Evolutionary conservation across 768 basidiomycete genomes (phyloP), one percentile per base, ranked within the genome.

Genomic region (Collybia sp.): DNA sequence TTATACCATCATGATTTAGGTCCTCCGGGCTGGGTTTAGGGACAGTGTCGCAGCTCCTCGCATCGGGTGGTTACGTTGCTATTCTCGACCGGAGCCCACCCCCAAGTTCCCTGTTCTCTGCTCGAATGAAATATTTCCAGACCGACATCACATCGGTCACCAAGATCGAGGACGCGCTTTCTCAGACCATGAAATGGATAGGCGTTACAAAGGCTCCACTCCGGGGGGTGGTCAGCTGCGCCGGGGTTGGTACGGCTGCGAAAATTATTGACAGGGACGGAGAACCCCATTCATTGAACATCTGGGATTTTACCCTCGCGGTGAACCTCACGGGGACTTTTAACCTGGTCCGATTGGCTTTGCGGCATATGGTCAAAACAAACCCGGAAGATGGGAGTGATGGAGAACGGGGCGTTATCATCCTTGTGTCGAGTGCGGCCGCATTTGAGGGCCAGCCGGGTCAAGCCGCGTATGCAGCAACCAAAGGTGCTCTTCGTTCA

Each of bases 141-240:
- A 67, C 64, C 2, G 75, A 78, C 49, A 69, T 77, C 41, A 67
- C 66, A 2, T 47, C 65, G 12, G 49, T 69, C 19, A 44, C 49
- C 3, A 61, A 73, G 50, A 63, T 76, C 34, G 55, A 68, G 40
- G 50, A 53, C 5, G 71, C 72, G 4, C 69, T 78, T 13, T 58
- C 67, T 12, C 49, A 53, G 20, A 68, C 64, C 1, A 62, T 71
- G 0, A 58, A 59, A 37, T 78, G 75, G 76, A 57, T 67, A 1
- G 51, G 61, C 18, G 61, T 63, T 38, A 75, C 73, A 0, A 63
- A 64, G 5, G 71, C 73, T 6, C 57, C 62, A 19, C 61, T 82
- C n/a, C 80, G 80, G 5, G 80, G 82, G 8, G 75, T 82, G 3
- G 69, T 83, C 8, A 79, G 80, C 54, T 75, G 74, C 49, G 81